Evolutionary conservation across 2,329 filamentous ascomycete genomes (phyloP).

Genomic region (Paecilomyces fulvus): DNA sequence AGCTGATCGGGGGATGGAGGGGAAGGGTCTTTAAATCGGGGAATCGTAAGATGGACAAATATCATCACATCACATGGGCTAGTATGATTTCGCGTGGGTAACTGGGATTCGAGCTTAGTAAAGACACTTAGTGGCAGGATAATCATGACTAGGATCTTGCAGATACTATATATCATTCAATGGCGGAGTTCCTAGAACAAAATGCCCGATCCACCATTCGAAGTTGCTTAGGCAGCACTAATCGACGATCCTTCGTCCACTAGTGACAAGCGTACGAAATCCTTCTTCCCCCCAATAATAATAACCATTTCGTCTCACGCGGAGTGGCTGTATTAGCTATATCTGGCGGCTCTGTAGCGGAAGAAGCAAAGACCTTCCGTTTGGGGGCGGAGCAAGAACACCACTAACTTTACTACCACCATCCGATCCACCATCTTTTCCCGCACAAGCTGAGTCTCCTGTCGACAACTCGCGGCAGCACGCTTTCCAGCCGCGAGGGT

Average conservation of each 20-base stretch:
- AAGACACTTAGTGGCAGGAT: no score
- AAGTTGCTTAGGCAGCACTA: neutral
- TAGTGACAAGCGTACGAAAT: neutral
- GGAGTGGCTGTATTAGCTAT: neutral
- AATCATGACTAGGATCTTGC: no score
- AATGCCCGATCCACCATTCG: neutral
- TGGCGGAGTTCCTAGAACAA: neutral
- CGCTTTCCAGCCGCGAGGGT: constrained; percentile 12
- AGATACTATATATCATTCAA: neutral
- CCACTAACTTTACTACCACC: no score
- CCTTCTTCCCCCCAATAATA: neutral
- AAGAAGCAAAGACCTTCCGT: constrained; percentile 1
- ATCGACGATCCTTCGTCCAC: neutral
- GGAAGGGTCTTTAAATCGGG: neutral
- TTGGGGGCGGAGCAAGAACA: constrained; percentile 2
- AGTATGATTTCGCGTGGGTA: no score
- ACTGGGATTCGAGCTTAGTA: no score
- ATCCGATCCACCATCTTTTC: constrained; percentile 4
- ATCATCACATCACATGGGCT: no score
- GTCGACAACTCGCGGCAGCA: constrained; percentile 14
- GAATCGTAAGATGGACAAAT: neutral
- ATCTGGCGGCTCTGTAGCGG: neutral
- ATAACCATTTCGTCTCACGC: neutral
- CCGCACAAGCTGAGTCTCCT: constrained; percentile 7
- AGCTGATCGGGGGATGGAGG: neutral